phyloP scores from a whole-genome alignment of 139 green algal genomes.

The Spirogloea muscicola region DNA sequence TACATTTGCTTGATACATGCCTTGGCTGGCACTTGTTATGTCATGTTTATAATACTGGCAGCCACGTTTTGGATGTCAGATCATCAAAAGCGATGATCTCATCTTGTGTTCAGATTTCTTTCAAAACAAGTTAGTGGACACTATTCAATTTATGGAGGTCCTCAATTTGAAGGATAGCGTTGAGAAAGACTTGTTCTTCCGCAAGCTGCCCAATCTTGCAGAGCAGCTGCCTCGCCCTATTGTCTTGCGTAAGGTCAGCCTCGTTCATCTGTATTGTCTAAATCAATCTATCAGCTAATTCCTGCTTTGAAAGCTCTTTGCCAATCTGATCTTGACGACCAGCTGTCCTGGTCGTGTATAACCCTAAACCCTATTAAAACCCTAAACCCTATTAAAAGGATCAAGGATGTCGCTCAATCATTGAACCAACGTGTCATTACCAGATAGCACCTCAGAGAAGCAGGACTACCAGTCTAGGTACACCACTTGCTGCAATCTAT shows the following conservation, averaged over 20 bases:
- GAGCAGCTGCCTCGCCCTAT: slow-evolving; percentile 51
- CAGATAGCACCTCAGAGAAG: too few species aligned
- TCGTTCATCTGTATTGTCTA: too few species aligned
- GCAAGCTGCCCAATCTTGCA: slow-evolving; percentile 43
- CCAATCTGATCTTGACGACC: too few species aligned
- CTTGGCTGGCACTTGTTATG: background rate
- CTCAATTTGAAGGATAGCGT: slow-evolving; percentile 66
- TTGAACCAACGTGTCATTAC: too few species aligned
- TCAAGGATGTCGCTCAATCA: too few species aligned
- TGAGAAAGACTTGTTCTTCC: slow-evolving; percentile 67
- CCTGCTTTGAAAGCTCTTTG: too few species aligned
- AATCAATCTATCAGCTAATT: too few species aligned
- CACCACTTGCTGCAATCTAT: too few species aligned
- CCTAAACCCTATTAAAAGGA: too few species aligned
- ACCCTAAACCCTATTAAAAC: too few species aligned
- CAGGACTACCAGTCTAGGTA: too few species aligned
- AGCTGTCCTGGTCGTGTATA: too few species aligned
- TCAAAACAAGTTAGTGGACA: slow-evolving; percentile 84
- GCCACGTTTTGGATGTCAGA: background rate
- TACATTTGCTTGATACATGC: background rate
- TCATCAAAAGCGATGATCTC: background rate
- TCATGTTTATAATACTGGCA: background rate
- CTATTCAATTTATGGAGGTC: slow-evolving; percentile 88
- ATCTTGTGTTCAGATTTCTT: slow-evolving; percentile 71
- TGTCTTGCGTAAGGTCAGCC: slow-evolving; percentile 77